Evolutionary conservation across 208 protist species (phyloP), one percentile per base, ranked within the genome.

Genomic region (Lotmaria passim): DNA sequence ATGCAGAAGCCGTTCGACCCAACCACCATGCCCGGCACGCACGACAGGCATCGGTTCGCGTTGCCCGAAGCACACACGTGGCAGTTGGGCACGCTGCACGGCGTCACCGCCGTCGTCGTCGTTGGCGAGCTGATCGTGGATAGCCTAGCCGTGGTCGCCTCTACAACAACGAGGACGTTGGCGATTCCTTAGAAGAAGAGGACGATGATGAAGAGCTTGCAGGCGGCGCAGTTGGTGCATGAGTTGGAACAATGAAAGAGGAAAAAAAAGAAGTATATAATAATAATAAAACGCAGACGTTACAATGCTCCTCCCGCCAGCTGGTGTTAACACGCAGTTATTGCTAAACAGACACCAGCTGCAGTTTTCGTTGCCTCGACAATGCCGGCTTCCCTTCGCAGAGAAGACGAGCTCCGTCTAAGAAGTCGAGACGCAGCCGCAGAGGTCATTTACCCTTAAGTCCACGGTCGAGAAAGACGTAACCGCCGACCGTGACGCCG

Each of bases 41-140:
- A 58, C 33, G 53, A 58, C 53, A 38, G 19, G 53, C 53, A 58
- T 33, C n/a, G 17, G 53, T 58, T 58, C 17, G 53, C 30, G 53
- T 58, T 58, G 53, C 53, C 53, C 30, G 33, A 3, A 2, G 53
- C 53, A 34, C 53, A 58, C 8, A 26, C 15, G 33, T 58, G 43
- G 53, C 53, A 58, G 53, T 58, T 14, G n/a, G 15, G 4, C 7
- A 58, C 19, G 53, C 43, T 58, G 53, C 53, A 58, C 30, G 53
- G 53, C n/a, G 53, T 33, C 33, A n/a, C 33, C 53, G 53, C 28
- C 33, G 33, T 30, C 21, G 53, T 58, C 28, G 50, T 36, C 23
- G 50, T 10, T 12, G 50, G 8, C 12, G 50, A 23, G 26, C 7
- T 46, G 15, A 15, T 21, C 7, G 28, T n/a, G 11, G 50, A n/a